Conservation (phyloP, 208 protist species). For the Leptomonas pyrrhocoris region DNA sequence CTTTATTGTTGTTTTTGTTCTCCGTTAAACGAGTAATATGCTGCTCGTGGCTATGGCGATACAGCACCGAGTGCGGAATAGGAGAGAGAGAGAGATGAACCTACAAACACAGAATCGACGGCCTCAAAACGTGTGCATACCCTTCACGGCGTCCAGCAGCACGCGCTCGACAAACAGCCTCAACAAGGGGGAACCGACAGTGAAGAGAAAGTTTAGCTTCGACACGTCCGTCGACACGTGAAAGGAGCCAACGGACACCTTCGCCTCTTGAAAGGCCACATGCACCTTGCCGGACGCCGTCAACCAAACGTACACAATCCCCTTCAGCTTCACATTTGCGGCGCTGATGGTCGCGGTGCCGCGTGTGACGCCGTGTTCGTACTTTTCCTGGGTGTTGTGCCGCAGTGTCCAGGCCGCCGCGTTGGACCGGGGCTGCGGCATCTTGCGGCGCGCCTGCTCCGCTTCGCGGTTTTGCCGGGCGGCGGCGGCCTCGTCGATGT, state of each 20-base stretch:
- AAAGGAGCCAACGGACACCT: constrained; percentile 48
- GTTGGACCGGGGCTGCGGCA: constrained; percentile 1
- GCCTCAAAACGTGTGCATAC: constrained; percentile 23
- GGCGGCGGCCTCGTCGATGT: constrained; percentile 53
- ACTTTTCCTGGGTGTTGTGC: constrained; percentile 3
- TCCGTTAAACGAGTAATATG: no score
- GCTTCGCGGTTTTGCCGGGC: constrained; percentile 28
- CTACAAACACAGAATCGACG: no score
- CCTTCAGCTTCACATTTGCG: constrained; percentile 21
- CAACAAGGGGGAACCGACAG: constrained; percentile 54
- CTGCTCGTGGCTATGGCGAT: no score
- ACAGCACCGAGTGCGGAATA: no score
- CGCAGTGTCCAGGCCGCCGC: constrained; percentile 14
- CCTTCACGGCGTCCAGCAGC: constrained; percentile 13
- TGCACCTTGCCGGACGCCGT: constrained; percentile 29
- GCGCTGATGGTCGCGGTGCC: constrained; percentile 31
- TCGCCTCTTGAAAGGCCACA: constrained; percentile 24
- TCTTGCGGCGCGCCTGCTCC: constrained; percentile 2
- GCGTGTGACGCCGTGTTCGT: constrained; percentile 33
- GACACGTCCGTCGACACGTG: constrained; percentile 47
- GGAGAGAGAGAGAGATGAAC: no score
- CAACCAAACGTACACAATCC: constrained; percentile 26
- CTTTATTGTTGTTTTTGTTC: no score
- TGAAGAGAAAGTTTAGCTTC: constrained; percentile 48
- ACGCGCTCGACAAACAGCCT: constrained; percentile 39